Percentiles rank a stretch among this genome's conserved stretches.
Conservation (phyloP, 2,329 filamentous ascomycete genomes). For the Microsporum ferrugineum region DNA sequence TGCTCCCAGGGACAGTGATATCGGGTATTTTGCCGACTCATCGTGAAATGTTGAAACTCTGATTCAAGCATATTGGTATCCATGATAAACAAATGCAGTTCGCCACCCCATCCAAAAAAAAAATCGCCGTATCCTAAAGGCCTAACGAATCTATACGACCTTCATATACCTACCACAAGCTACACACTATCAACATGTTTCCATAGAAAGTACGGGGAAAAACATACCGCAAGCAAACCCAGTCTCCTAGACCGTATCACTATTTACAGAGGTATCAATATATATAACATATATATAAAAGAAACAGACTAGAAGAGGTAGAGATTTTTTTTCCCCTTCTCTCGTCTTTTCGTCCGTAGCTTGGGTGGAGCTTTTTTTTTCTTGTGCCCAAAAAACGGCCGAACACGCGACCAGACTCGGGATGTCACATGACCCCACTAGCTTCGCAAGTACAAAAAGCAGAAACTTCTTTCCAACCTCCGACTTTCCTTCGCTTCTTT, state of each 20-base stretch:
- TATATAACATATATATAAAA: slow-evolving; percentile 1
- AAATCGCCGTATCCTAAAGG: background rate
- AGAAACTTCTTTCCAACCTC: slow-evolving; percentile 3
- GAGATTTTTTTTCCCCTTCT: background rate
- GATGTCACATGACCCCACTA: slow-evolving; percentile 3
- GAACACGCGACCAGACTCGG: background rate
- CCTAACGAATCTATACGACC: background rate
- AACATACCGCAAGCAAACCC: background rate
- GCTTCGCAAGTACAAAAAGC: slow-evolving; percentile 7
- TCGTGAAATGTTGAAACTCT: slow-evolving; percentile 1
- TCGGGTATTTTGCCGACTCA: slow-evolving; percentile 40
- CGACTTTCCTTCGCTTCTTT: background rate
- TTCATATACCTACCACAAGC: background rate
- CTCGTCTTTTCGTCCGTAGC: background rate
- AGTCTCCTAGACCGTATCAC: background rate
- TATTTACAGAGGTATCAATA: background rate
- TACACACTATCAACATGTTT: background rate
- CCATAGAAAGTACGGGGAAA: background rate
- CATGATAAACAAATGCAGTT: background rate
- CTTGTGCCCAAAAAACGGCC: background rate
- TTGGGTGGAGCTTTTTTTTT: background rate
- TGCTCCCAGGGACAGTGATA: slow-evolving; percentile 95
- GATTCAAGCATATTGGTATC: slow-evolving; percentile 1
- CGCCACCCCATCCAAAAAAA: background rate
- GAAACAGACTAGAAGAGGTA: background rate